A percentile compares a stretch with the other conserved stretches of the same genome.
Evolutionary conservation across 768 basidiomycete genomes (phyloP).

Genomic region (Coprinopsis strossmayeri): DNA sequence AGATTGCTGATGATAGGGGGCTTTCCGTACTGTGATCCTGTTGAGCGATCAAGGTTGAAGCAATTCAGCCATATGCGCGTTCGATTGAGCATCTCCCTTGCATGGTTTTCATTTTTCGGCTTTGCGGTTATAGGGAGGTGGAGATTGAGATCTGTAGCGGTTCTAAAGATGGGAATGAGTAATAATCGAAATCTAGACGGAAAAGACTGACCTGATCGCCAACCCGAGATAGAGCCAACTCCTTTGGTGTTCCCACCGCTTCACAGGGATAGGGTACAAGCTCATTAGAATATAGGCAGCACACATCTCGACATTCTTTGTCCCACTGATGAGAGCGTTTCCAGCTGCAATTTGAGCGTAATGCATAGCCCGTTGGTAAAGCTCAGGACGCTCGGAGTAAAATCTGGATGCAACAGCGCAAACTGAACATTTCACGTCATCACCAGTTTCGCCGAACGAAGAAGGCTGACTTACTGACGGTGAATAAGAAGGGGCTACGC

Average conservation of each 20-base stretch:
- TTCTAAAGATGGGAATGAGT: slow-evolving; percentile 34
- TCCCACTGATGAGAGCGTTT: slow-evolving; percentile 66
- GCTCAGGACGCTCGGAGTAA: slow-evolving; percentile 59
- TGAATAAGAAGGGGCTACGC: slow-evolving; percentile 88
- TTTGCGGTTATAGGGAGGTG: slow-evolving; percentile 70
- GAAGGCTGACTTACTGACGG: slow-evolving; percentile 61
- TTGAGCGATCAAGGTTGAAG: slow-evolving; percentile 86
- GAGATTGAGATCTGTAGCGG: slow-evolving; percentile 86
- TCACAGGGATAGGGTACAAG: slow-evolving; percentile 68
- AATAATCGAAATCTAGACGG: not conserved
- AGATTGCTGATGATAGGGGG: slow-evolving; percentile 69
- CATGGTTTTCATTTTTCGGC: slow-evolving; percentile 73
- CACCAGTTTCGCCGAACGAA: not conserved
- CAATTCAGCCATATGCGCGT: slow-evolving; percentile 89
- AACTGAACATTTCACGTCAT: slow-evolving; percentile 36
- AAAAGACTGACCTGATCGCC: slow-evolving; percentile 61
- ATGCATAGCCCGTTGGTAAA: slow-evolving; percentile 68
- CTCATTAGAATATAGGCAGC: slow-evolving; percentile 79
- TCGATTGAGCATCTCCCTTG: slow-evolving; percentile 83
- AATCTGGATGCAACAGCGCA: slow-evolving; percentile 86
- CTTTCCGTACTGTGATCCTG: slow-evolving; percentile 85
- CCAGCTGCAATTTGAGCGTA: slow-evolving; percentile 75
- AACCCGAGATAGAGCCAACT: slow-evolving; percentile 87
- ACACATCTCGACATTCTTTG: slow-evolving; percentile 78
- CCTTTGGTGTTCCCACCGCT: slow-evolving; percentile 85